Percentiles rank a stretch among this genome's conserved stretches.
These are phyloP conservation scores for Geotrichum histeridarum DNA, from an alignment of 1,139 yeast genomes.

Conservation along the genomic window DNA sequence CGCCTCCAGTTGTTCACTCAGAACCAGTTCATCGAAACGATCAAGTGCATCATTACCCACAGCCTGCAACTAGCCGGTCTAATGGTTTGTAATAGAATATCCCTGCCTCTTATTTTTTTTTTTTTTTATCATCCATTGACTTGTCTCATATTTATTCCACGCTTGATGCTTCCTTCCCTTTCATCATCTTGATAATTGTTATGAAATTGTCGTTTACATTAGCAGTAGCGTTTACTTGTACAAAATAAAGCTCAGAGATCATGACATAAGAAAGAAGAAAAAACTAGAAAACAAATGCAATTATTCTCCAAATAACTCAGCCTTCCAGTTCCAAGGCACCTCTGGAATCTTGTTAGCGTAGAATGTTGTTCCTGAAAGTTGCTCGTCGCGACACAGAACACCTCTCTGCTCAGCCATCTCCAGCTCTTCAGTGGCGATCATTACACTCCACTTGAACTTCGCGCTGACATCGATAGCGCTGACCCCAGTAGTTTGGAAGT, in stretches of 20 bases:
- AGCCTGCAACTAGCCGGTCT: not conserved
- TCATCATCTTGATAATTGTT: not conserved
- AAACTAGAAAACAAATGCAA: not conserved
- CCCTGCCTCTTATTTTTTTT: not conserved
- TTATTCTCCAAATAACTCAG: conserved; percentile 13
- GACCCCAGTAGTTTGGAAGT: conserved; percentile 34
- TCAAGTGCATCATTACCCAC: conserved; percentile 17
- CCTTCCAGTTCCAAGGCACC: conserved; percentile 12
- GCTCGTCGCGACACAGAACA: conserved; percentile 59
- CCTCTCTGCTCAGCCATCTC: conserved; percentile 57
- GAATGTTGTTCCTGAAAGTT: conserved; percentile 52
- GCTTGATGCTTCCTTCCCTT: not conserved
- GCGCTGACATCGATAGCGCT: conserved; percentile 47
- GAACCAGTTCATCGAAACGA: conserved; percentile 18
- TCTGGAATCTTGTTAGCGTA: conserved; percentile 30
- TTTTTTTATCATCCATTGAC: not conserved
- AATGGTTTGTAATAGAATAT: not conserved
- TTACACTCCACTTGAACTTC: conserved; percentile 62
- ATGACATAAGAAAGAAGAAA: not conserved
- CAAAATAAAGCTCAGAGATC: not conserved
- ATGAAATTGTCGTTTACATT: not conserved
- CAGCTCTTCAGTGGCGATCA: conserved; percentile 64
- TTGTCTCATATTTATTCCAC: not conserved
- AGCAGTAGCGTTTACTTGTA: not conserved
- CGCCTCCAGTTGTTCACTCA: conserved; percentile 27